Evolutionary conservation across 192 early-diverging fungal species (phyloP).

Genomic region (Podila clonocystis): DNA sequence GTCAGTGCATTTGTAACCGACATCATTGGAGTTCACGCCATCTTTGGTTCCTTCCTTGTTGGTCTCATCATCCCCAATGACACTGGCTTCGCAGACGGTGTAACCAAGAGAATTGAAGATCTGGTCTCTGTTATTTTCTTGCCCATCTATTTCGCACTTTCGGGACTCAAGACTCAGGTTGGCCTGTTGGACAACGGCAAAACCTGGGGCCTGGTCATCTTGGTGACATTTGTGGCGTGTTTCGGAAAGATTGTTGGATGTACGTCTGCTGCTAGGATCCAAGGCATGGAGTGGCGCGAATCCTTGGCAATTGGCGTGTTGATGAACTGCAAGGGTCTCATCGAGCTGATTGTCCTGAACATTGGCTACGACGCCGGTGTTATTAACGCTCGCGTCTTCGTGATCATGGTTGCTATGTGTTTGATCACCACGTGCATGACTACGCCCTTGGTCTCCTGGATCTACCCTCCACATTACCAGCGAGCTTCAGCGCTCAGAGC

Average conservation of each 20-base stretch:
- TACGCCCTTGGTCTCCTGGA: conserved; percentile 72
- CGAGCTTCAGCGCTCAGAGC: conserved; percentile 24
- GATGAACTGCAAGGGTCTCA: conserved; percentile 97
- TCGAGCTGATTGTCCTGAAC: conserved; percentile 97
- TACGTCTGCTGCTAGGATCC: conserved; percentile 69
- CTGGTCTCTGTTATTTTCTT: conserved; percentile 86
- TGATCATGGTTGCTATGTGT: conserved; percentile 64
- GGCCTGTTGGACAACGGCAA: conserved; percentile 73
- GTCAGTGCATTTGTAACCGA: conserved; percentile 85
- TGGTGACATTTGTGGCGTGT: conserved; percentile 82
- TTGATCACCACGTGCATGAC: conserved; percentile 92
- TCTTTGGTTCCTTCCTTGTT: conserved; percentile 93
- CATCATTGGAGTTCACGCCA: conserved; percentile 89
- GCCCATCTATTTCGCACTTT: conserved; percentile 94
- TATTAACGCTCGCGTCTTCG: conserved; percentile 70
- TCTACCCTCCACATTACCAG: conserved; percentile 82
- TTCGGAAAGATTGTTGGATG: conserved; percentile 91
- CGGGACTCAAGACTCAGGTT: conserved; percentile 91
- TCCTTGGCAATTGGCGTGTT: conserved; percentile 86
- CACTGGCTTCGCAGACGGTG: conserved; percentile 83
- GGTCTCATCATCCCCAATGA: conserved; percentile 92
- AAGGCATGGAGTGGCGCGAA: conserved; percentile 83
- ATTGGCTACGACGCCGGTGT: conserved; percentile 88
- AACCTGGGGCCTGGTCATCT: conserved; percentile 81
- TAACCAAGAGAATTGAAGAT: conserved; percentile 96